These are phyloP conservation scores for Effrenium voratum DNA, from an alignment of 73 alveolate species.

Conservation along the genomic window DNA sequence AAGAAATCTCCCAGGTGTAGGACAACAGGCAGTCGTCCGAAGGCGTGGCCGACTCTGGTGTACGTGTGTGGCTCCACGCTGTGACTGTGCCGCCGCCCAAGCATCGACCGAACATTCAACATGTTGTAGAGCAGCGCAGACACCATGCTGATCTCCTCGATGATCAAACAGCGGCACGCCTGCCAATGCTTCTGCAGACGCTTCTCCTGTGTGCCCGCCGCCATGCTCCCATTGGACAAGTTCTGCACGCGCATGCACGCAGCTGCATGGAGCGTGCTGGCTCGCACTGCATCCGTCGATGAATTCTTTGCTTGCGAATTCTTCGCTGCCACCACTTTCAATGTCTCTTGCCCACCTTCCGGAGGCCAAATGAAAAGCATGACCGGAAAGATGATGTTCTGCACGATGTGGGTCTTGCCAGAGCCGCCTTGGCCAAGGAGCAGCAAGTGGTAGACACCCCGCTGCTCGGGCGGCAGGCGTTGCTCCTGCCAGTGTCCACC, in stretches of 20 bases:
- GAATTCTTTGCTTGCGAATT: background rate
- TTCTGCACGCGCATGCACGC: slow-evolving; percentile 19
- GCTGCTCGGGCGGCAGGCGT: background rate
- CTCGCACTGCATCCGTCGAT: background rate
- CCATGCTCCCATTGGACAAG: background rate
- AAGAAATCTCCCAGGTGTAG: background rate
- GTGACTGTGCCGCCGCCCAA: background rate
- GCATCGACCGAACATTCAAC: background rate
- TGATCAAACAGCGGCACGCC: background rate
- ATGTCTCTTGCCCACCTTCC: background rate
- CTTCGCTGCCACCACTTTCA: background rate
- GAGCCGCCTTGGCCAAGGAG: background rate
- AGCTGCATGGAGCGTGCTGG: background rate
- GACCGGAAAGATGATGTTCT: background rate
- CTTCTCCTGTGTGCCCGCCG: background rate
- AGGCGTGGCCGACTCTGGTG: background rate
- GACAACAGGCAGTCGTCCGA: background rate
- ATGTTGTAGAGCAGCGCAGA: too few species aligned
- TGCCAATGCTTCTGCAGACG: background rate
- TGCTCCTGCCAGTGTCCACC: background rate
- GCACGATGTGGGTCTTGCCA: slow-evolving; percentile 4
- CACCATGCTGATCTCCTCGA: background rate
- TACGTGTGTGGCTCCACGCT: background rate
- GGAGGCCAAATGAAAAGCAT: slow-evolving; percentile 1
- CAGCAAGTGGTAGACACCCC: background rate